Evolutionary conservation across 371 early-diverging fungal genomes (phyloP).

Genomic region (Rhizomucor miehei): DNA sequence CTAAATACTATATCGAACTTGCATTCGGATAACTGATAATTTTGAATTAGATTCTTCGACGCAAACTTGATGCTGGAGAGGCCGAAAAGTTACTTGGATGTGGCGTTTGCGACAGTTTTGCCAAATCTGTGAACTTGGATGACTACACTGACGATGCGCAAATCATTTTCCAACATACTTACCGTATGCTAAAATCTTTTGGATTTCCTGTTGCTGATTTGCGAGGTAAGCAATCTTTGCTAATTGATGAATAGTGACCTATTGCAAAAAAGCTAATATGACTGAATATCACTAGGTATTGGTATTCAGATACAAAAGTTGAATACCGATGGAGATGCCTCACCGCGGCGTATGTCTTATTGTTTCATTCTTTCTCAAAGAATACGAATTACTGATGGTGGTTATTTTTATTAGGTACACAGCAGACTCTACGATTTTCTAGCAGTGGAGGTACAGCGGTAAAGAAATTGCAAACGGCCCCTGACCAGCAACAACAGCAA

Average conservation of each 20-base stretch:
- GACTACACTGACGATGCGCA: conserved; percentile 43
- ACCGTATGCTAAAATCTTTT: conserved; percentile 45
- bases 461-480: conserved; percentile 4
- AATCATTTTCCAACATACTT: conserved; percentile 40
- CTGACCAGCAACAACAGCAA: conserved; percentile 1
- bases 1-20: too few species aligned
- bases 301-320: conserved; percentile 69
- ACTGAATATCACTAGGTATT: too few species aligned
- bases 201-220: conserved; percentile 51
- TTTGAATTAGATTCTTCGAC: conserved; percentile 16
- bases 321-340: conserved; percentile 8
- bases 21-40: too few species aligned
- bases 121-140: conserved; percentile 50
- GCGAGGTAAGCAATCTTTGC: conserved; percentile 36
- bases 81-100: conserved; percentile 65
- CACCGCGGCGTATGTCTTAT: conserved; percentile 3
- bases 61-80: conserved; percentile 47
- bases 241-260: too few species aligned
- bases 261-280: too few species aligned
- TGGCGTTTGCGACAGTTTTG: conserved; percentile 62
- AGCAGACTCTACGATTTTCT: too few species aligned
- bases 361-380: background rate
- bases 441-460: too few species aligned
- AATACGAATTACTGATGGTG: too few species aligned
- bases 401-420: too few species aligned